phyloP scores from a whole-genome alignment of 257 asterid genomes.

The Buddleja alternifolia region DNA sequence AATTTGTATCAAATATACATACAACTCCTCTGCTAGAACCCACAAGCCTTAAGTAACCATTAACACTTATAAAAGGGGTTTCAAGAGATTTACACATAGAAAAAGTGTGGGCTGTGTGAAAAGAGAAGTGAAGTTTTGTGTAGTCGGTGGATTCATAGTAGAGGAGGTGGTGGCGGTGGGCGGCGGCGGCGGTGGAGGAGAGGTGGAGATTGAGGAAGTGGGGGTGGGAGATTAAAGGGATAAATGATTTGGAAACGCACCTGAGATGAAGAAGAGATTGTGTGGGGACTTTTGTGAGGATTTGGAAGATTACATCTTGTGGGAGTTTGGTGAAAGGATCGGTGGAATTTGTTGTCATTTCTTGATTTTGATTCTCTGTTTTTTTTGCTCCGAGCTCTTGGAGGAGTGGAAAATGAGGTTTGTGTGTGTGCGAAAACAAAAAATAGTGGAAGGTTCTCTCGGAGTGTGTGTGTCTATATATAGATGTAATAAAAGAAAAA shows the following conservation, averaged over 20 bases:
- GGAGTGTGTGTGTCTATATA: too few relatives aligned
- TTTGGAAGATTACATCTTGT: slow-evolving; percentile 41
- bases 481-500: too few relatives aligned
- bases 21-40: slow-evolving; percentile 40
- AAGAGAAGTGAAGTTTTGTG: slow-evolving; percentile 36
- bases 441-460: too few relatives aligned
- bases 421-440: background rate
- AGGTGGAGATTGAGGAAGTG: slow-evolving; percentile 44
- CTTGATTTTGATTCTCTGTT: slow-evolving; percentile 22
- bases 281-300: slow-evolving; percentile 38
- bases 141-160: slow-evolving; percentile 53
- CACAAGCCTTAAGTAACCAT: slow-evolving; percentile 46
- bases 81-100: slow-evolving; percentile 29
- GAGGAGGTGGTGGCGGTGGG: slow-evolving; percentile 36
- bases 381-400: background rate
- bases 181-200: slow-evolving; percentile 28
- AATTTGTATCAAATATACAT: slow-evolving; percentile 45
- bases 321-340: slow-evolving; percentile 35
- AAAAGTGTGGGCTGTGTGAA: slow-evolving; percentile 14
- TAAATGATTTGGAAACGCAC: slow-evolving; percentile 36
- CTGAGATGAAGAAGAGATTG: slow-evolving; percentile 38
- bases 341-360: slow-evolving; percentile 18
- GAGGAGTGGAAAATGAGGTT: slow-evolving; percentile 21
- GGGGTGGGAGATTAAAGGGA: slow-evolving; percentile 39
- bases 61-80: slow-evolving; percentile 39